phyloP scores from a whole-genome alignment of 2,329 filamentous ascomycete species.

The Pseudonectria buxi region DNA sequence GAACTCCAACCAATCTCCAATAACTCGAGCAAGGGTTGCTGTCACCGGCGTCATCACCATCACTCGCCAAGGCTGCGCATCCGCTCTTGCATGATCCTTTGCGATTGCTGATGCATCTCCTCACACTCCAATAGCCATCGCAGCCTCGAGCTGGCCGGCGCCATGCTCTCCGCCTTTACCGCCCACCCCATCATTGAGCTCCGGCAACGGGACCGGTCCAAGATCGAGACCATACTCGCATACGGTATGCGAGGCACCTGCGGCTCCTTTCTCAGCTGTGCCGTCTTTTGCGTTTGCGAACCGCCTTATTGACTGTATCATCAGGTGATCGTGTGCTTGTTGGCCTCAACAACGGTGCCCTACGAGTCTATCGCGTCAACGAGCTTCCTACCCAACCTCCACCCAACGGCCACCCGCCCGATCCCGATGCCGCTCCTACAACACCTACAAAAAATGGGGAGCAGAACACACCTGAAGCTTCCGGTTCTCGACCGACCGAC shows the following conservation, averaged over 20 bases:
- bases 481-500: constrained; percentile 57
- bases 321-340: constrained; percentile 83
- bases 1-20: neutral
- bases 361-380: constrained; percentile 89
- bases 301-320: constrained; percentile 4
- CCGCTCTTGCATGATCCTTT: no score
- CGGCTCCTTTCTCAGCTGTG: neutral
- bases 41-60: no score
- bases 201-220: constrained; percentile 88
- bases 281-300: constrained; percentile 6
- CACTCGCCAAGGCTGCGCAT: no score
- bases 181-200: constrained; percentile 96
- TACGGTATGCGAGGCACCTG: constrained; percentile 54
- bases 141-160: constrained; percentile 38
- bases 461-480: constrained; percentile 22
- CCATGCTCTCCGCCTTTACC: constrained; percentile 96
- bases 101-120: constrained; percentile 23
- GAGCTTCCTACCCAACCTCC: constrained; percentile 40
- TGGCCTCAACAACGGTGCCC: constrained; percentile 79
- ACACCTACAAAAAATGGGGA: constrained; percentile 24
- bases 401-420: constrained; percentile 25
- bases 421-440: constrained; percentile 21
- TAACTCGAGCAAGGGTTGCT: no score
- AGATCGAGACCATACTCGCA: constrained; percentile 91
- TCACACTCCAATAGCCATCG: constrained; percentile 19